These are phyloP conservation scores for Kodamaea neixiangensis DNA, from an alignment of 805 yeast genomes.

Conservation along the genomic window DNA sequence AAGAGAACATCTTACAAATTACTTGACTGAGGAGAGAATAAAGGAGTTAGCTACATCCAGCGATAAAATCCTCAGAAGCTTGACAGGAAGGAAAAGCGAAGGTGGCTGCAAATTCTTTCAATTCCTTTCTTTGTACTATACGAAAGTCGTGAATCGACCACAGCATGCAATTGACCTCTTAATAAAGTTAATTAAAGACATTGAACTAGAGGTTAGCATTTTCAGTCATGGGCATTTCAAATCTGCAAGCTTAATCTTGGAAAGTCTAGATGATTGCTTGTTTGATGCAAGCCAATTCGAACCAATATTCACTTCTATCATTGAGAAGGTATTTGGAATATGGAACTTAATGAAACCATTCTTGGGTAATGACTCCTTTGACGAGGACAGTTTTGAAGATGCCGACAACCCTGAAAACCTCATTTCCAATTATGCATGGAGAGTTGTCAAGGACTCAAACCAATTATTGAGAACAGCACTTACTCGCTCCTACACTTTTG, in stretches of 20 bases:
- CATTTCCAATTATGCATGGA: slow-evolving; percentile 73
- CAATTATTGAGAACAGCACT: slow-evolving; percentile 51
- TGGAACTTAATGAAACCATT: slow-evolving; percentile 53
- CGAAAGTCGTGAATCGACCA: background rate
- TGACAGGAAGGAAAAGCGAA: slow-evolving; percentile 67
- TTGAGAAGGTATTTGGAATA: slow-evolving; percentile 24
- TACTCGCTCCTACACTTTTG: background rate
- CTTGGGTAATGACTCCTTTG: slow-evolving; percentile 58
- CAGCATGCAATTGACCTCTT: slow-evolving; percentile 11
- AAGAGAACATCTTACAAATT: background rate
- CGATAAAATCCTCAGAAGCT: slow-evolving; percentile 30
- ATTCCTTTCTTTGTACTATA: slow-evolving; percentile 38
- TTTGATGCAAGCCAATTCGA: background rate
- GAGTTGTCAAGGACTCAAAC: slow-evolving; percentile 77
- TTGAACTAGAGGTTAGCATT: background rate
- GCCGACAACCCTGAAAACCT: slow-evolving; percentile 29
- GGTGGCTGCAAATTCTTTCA: slow-evolving; percentile 73
- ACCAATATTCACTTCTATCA: slow-evolving; percentile 14
- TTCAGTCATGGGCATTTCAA: slow-evolving; percentile 68
- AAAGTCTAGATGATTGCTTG: background rate
- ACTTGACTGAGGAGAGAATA: background rate
- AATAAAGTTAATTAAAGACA: slow-evolving; percentile 3
- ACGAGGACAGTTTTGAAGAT: slow-evolving; percentile 30
- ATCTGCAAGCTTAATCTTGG: slow-evolving; percentile 7
- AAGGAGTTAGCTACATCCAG: background rate